Base-by-base conservation (phyloP, 2,329 filamentous ascomycete species). In the Scytalidium lignicola region DNA sequence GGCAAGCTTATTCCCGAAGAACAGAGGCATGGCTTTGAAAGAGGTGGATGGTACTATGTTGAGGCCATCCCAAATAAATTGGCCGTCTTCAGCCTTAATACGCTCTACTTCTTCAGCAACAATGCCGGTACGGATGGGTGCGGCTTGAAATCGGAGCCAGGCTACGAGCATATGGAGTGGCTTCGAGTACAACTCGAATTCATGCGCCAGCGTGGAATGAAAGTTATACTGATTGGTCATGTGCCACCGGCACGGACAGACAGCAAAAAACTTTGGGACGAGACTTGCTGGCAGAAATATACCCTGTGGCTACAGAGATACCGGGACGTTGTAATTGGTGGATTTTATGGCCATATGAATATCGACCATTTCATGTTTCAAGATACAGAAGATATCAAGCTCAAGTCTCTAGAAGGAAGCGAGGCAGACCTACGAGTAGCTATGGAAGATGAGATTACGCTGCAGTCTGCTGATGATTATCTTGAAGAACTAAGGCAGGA, bases 211-310 rank as follows among this genome's bases (percentile, higher is more conserved):
- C 82, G 89, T 46, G 85, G 88, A 41, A 90, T 96, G 83, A 97
- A 97, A 70, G 93, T 87, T 13, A 96, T 99, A 46, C 70, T 99
- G 47, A 95, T 88, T 59, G 92, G 93, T 2, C 93, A 99, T 67
- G 90, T 99, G 3, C 91, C 93, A 1, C 93, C 93, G 0, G 92
- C 91, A 1, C 78, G 91, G 53, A 93, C 91, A 1, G 78, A 82
- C 29, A 86, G 83, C 69, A 97, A 97, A 74, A 80, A 82, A 61
- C 83, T 82, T 53, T 99, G 93, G 93, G 90, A 96, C 57, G 92
- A 97, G 73, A 90, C 88, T 0, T 99, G 93, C 70, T 99, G 92
- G 91, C 92, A 96, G 66, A 96, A 95, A 65, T 99, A 96, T 68
- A 87, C 90, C 0, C 72, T 97, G 3, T 97, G 91, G 90, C 72